Evolutionary conservation across 73 alveolate species (phyloP).

Genomic region (Loxodes magnus): DNA sequence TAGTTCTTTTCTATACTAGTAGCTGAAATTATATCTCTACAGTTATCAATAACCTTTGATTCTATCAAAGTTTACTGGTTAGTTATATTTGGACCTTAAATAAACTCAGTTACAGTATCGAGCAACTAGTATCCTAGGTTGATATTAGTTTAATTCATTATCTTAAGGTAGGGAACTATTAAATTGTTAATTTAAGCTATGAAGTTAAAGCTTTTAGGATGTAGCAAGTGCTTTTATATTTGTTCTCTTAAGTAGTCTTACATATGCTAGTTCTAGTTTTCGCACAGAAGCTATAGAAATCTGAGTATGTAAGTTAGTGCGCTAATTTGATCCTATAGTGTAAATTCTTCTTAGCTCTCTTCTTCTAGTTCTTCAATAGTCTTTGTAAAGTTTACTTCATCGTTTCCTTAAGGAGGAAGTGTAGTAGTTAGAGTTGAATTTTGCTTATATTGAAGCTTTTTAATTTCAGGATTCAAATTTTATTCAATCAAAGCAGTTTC

Average conservation of each 20-base stretch:
- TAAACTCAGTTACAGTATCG: constrained; percentile 63
- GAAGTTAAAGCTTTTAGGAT: constrained; percentile 41
- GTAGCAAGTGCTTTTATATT: constrained; percentile 36
- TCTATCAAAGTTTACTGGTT: constrained; percentile 48
- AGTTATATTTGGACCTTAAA: constrained; percentile 80
- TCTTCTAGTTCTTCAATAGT: too few relatives aligned
- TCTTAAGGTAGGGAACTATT: constrained; percentile 26
- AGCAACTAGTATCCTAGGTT: constrained; percentile 50
- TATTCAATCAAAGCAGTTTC: too few relatives aligned
- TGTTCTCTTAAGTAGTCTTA: constrained; percentile 61
- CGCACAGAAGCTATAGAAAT: constrained; percentile 64
- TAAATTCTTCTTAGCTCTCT: too few relatives aligned
- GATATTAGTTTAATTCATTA: too few relatives aligned
- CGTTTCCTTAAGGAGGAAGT: too few relatives aligned
- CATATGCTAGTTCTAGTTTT: constrained; percentile 47
- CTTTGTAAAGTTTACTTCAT: too few relatives aligned
- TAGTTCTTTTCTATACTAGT: constrained; percentile 11
- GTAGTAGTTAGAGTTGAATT: too few relatives aligned
- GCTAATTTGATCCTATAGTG: too few relatives aligned
- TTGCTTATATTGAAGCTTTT: too few relatives aligned
- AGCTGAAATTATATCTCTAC: constrained; percentile 33
- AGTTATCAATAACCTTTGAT: constrained; percentile 52
- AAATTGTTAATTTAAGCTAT: constrained; percentile 21
- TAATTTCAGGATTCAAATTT: too few relatives aligned
- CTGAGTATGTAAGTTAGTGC: constrained; percentile 58